A percentile compares a stretch with the other conserved stretches of the same genome.
phyloP scores from a whole-genome alignment of 352 stramenopile species.

The Globisporangium okanoganense region DNA sequence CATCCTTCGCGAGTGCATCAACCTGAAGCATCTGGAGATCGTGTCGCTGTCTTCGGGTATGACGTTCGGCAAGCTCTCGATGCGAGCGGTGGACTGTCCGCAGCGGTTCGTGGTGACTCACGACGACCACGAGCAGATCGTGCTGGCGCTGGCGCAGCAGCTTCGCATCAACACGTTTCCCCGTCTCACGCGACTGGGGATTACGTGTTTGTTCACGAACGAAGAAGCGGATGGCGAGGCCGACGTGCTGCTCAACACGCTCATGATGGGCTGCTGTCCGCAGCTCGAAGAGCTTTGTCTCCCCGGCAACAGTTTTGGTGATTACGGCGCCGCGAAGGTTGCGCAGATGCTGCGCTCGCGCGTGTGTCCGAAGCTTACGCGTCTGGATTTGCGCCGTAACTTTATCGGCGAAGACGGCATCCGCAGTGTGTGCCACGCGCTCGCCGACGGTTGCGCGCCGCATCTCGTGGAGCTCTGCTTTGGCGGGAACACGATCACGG shows the following conservation, averaged over 20 bases:
- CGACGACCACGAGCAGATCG: conserved; percentile 86
- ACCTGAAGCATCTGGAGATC: conserved; percentile 70
- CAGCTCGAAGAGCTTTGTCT: conserved; percentile 75
- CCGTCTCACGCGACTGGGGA: conserved; percentile 48
- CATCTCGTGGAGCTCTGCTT: conserved; percentile 74
- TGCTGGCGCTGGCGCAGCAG: conserved; percentile 63
- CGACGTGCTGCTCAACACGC: conserved; percentile 74
- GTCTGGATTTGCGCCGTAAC: conserved; percentile 77
- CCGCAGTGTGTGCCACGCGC: conserved; percentile 61
- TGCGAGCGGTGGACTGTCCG: conserved; percentile 79
- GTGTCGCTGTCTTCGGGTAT: conserved; percentile 79
- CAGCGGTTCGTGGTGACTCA: conserved; percentile 86
- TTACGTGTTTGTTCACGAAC: conserved; percentile 85
- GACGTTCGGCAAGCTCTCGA: conserved; percentile 79
- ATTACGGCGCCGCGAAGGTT: conserved; percentile 80
- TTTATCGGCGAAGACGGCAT: conserved; percentile 84
- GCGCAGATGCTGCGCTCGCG: conserved; percentile 79
- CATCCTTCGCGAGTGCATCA: conserved; percentile 58
- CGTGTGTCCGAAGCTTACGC: conserved; percentile 72
- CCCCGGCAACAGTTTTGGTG: conserved; percentile 80
- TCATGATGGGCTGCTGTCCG: conserved; percentile 77
- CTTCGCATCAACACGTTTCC: conserved; percentile 58
- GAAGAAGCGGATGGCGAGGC: conserved; percentile 81
- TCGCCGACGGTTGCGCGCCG: conserved; percentile 65
- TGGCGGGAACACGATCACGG: conserved; percentile 77